These are phyloP conservation scores for Fusarium paranaense DNA, from an alignment of 2,329 filamentous ascomycete species.

Conservation along the genomic window DNA sequence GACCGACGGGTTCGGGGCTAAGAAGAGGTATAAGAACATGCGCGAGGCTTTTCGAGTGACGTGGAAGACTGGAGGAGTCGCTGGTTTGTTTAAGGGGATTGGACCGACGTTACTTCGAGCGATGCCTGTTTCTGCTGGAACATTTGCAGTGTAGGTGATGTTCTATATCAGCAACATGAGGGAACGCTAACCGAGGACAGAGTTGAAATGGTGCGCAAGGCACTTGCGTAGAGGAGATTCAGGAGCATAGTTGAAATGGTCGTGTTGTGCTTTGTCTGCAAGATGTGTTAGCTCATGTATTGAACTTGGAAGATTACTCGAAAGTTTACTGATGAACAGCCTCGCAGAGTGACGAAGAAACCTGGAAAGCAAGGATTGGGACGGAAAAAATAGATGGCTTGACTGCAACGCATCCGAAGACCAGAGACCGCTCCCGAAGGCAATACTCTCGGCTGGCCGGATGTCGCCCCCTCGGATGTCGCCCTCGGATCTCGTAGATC, in stretches of 20 bases:
- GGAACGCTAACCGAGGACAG: not conserved
- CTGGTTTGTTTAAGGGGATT: conserved; percentile 3
- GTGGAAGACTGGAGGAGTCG: not conserved
- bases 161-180: not conserved
- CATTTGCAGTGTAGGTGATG: conserved; percentile 6
- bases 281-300: not conserved
- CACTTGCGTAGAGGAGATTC: not conserved
- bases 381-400: not conserved
- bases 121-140: conserved; percentile 17
- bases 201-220: not conserved
- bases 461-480: conserved; percentile 2
- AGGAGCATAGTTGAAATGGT: not conserved
- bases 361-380: too few species aligned
- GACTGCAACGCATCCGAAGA: not conserved
- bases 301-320: not conserved
- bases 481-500: not conserved
- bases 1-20: not conserved
- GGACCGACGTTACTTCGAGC: conserved; percentile 2
- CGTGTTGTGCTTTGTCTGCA: not conserved
- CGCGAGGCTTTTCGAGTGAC: not conserved
- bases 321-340: too few species aligned
- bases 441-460: not conserved
- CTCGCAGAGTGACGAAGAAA: too few species aligned
- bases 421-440: not conserved
- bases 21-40: not conserved